These are phyloP conservation scores for Fusarium albidum DNA, from an alignment of 2,329 filamentous ascomycete species.

Conservation along the genomic window DNA sequence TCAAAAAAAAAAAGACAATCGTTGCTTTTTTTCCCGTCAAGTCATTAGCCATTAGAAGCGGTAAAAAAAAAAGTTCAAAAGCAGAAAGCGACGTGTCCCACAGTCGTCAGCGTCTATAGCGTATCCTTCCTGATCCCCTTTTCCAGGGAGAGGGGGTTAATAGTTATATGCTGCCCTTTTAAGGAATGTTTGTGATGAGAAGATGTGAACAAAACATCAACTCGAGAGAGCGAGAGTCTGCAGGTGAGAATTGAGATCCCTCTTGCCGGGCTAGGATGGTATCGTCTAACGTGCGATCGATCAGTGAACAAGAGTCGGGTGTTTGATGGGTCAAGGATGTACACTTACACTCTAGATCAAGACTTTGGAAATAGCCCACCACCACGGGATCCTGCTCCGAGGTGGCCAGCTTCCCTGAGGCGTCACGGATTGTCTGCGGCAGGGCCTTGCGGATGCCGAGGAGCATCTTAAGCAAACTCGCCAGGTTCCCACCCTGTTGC, in stretches of 20 bases:
- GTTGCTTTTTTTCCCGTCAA: conserved; percentile 38
- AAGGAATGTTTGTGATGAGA: conserved; percentile 49
- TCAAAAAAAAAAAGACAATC: conserved; percentile 37
- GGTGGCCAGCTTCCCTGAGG: conserved; percentile 58
- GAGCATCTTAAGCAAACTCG: conserved; percentile 68
- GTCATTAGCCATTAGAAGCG: conserved; percentile 44
- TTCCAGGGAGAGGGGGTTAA: too few species aligned
- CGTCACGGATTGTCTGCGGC: conserved; percentile 58
- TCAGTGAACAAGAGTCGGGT: conserved; percentile 1
- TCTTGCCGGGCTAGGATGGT: conserved; percentile 55
- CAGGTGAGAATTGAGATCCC: conserved; percentile 59
- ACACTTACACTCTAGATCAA: conserved; percentile 66
- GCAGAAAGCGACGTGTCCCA: background rate
- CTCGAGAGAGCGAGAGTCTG: conserved; percentile 59
- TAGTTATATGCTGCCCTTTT: background rate
- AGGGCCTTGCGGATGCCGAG: conserved; percentile 67
- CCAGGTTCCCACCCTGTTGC: conserved; percentile 66
- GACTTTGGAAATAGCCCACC: conserved; percentile 61
- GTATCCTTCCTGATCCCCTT: background rate
- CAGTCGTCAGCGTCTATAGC: background rate
- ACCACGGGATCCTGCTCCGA: conserved; percentile 57
- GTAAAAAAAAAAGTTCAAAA: conserved; percentile 18
- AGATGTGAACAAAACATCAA: conserved; percentile 59
- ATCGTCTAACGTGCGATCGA: conserved; percentile 46
- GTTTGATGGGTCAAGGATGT: background rate